Evolutionary conservation across 495 filamentous ascomycete species (phyloP).

Genomic region (Copromyces sp.): DNA sequence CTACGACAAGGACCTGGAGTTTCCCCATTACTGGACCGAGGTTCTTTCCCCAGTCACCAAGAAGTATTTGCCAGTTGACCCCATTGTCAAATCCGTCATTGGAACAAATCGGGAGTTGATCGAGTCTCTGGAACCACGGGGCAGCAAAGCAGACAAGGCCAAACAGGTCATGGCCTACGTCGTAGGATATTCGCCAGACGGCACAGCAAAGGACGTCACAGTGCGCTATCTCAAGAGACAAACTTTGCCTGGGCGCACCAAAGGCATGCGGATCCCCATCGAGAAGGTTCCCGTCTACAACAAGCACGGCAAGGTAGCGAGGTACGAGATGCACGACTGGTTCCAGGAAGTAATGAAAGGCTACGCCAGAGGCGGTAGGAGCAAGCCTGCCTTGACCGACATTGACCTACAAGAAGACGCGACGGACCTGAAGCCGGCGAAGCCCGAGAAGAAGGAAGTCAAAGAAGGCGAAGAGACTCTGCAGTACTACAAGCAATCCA

Average conservation of each 20-base stretch:
- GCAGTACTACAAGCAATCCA: slow-evolving; percentile 75
- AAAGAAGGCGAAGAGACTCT: slow-evolving; percentile 70
- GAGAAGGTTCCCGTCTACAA: slow-evolving; percentile 76
- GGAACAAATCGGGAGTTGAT: slow-evolving; percentile 59
- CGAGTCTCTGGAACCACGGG: slow-evolving; percentile 72
- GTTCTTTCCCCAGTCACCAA: slow-evolving; percentile 70
- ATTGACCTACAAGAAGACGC: slow-evolving; percentile 70
- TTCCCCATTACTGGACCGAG: slow-evolving; percentile 91
- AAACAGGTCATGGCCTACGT: slow-evolving; percentile 90
- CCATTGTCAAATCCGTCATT: slow-evolving; percentile 57
- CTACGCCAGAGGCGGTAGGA: slow-evolving; percentile 51
- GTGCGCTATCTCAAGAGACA: slow-evolving; percentile 81
- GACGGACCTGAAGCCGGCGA: slow-evolving; percentile 59
- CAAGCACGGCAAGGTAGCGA: slow-evolving; percentile 56
- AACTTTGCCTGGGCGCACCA: slow-evolving; percentile 80
- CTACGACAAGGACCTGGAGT: slow-evolving; percentile 62
- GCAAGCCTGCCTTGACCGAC: slow-evolving; percentile 42
- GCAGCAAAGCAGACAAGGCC: slow-evolving; percentile 65
- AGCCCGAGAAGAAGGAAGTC: slow-evolving; percentile 59
- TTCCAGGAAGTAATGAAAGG: slow-evolving; percentile 65
- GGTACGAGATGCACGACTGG: slow-evolving; percentile 72
- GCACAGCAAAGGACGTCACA: slow-evolving; percentile 90
- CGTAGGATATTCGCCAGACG: slow-evolving; percentile 75
- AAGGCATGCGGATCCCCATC: slow-evolving; percentile 65
- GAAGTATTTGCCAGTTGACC: slow-evolving; percentile 67